Base-by-base conservation (phyloP, 139 green algal species). In the Chlamydomonas asymmetrica region DNA sequence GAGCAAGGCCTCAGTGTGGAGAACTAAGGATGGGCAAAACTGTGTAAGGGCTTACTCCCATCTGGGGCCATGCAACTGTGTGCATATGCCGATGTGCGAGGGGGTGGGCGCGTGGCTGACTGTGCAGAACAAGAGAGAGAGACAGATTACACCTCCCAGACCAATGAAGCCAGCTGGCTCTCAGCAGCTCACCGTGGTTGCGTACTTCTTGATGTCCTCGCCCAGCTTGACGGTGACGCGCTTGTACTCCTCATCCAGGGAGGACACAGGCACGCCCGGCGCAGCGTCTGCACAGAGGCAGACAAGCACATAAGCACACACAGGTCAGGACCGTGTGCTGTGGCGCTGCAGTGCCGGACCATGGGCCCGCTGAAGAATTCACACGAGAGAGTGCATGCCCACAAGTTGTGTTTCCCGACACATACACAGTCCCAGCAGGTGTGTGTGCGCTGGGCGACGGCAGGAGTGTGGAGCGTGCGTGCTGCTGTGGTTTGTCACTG, bases 171-270 rank as follows among this genome's bases (percentile, higher is more conserved):
- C 34, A 18, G 13, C 45, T 45, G 18, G 16, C 1, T n/a, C n/a
- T 27, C 16, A 13, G 16, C 20, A 8, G 5, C 64, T 63, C 54
- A 80, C 73, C 64, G 76, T 20, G 31, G 22, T 60, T 7, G 67
- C 74, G 68, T 80, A 84, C 20, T 23, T 22, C 32, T 82, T 75
- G 52, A 85, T 76, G 56, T 76, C 63, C 0, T 79, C 69, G 0
- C 66, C 45, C 63, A 84, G 45, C 52, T 77, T 59, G 7, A 82
- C 67, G 2, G 80, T 89, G 6, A 56, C 66, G 16, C 65, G 35
- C 1, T 35, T 40, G 57, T 87, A 89, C 62, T 87, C 75, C 0
- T 22, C 35, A 67, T 87, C 72, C 43, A 90, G 68, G 3, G 57
- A n/a, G 4, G 80, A 63, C 40, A 82, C 80, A 4, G 80, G 80